Evolutionary conservation across 73 alveolate genomes (phyloP).

Genomic region (Tetrahymena thermophila): DNA sequence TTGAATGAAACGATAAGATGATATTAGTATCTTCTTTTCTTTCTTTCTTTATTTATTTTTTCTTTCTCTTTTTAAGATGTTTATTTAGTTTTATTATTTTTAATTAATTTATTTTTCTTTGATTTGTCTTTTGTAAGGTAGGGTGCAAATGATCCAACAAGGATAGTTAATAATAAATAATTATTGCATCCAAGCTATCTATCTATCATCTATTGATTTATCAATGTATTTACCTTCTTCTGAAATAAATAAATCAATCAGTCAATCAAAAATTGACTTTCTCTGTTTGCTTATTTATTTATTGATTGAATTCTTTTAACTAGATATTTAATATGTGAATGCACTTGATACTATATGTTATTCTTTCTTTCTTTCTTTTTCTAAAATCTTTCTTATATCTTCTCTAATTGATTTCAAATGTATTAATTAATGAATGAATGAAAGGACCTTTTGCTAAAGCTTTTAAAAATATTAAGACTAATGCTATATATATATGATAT

Average conservation of each 20-base stretch:
- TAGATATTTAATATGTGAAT: not conserved
- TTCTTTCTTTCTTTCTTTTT: not conserved
- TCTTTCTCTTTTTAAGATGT: not conserved
- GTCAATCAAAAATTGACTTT: not conserved
- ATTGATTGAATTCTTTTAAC: not conserved
- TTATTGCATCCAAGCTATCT: not conserved
- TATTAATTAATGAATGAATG: no score
- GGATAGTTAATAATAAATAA: not conserved
- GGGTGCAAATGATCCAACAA: not conserved
- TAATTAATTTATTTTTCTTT: not conserved
- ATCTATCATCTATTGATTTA: no score
- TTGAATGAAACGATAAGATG: not conserved
- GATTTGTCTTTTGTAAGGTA: not conserved
- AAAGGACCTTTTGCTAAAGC: not conserved
- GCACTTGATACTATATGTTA: not conserved
- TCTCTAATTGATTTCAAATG: not conserved
- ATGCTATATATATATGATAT: not conserved
- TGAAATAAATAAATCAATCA: not conserved
- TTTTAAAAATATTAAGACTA: not conserved
- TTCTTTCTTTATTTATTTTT: not conserved
- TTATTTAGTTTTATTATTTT: not conserved
- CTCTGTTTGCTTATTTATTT: no score
- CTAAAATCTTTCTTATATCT: not conserved
- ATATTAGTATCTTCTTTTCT: not conserved
- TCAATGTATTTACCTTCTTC: not conserved